Evolutionary conservation across 208 protist species (phyloP), one percentile per base, ranked within the genome.

Genomic region (Herpetomonas samuelpessoai): DNA sequence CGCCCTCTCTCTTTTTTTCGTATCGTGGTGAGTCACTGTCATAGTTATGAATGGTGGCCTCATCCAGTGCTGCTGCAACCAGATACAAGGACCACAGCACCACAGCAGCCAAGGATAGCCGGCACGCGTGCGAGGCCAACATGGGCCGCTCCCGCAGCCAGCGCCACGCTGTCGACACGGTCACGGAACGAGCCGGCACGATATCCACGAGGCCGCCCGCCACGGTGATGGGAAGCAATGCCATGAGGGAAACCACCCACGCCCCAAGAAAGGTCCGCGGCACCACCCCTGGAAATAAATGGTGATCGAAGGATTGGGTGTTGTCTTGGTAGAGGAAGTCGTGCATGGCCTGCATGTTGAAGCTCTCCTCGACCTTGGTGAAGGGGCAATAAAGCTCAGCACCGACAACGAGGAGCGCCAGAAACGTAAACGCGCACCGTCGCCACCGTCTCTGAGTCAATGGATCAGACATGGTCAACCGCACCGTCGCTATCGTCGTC

Each of bases 281-380:
- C 19, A 98, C 93, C 1, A 98, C 95, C 2, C 95, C 96, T 2
- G 92, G 88, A 46, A 97, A 98, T 14, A 67, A 49, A 28, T 81
- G 57, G 71, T 98, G 96, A 59, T 98, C 96, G 65, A 95, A 98
- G 46, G 74, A 58, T 2, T 30, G 46, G 6, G 83, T 65, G 2
- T 27, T 30, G 9, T 44, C 14, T 30, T 81, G 64, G 71, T 75
- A 94, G 19, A 97, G 31, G 46, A 98, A 76, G 67, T 98, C 96
- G 55, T 98, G 94, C 12, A 86, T 91, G 0, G 95, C 96, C 72
- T 98, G 96, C 69, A 97, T 74, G 76, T 96, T 95, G 68, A 98
- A 98, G 60, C 86, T 96, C 67, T 98, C 96, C 68, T 98, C 96
- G 1, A 98, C 96, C 68, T 98, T 97, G 26, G 95, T 97, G 65